Evolutionary conservation across 805 yeast species (phyloP).

Genomic region (Zygosaccharomyces rouxii): DNA sequence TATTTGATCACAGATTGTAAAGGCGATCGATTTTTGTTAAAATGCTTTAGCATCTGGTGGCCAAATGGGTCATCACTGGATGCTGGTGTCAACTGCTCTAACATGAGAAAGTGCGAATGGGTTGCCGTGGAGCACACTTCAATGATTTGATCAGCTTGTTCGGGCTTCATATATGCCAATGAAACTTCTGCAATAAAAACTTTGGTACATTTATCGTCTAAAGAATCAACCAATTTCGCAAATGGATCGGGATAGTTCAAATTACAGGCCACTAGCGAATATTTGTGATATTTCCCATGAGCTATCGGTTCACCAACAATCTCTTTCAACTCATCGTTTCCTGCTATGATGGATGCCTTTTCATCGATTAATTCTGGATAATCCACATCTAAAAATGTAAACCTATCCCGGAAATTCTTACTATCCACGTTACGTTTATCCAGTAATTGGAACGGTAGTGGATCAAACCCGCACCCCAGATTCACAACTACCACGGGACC

Average conservation of each 20-base stretch:
- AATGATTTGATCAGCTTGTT: slow-evolving; percentile 60
- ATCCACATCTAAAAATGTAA: slow-evolving; percentile 65
- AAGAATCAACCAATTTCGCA: slow-evolving; percentile 15
- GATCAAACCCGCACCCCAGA: slow-evolving; percentile 77
- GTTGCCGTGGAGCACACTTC: slow-evolving; percentile 41
- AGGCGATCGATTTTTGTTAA: slow-evolving; percentile 61
- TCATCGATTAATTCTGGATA: slow-evolving; percentile 62
- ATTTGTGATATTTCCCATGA: slow-evolving; percentile 23
- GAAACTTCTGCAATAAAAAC: slow-evolving; percentile 81
- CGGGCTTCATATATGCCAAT: slow-evolving; percentile 70
- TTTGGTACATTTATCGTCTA: slow-evolving; percentile 37
- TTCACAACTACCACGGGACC: slow-evolving; percentile 49
- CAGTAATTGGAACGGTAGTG: slow-evolving; percentile 51
- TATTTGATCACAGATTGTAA: slow-evolving; percentile 59
- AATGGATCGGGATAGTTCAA: slow-evolving; percentile 46
- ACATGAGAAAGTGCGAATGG: slow-evolving; percentile 54
- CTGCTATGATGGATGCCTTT: slow-evolving; percentile 50
- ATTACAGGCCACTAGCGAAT: slow-evolving; percentile 57
- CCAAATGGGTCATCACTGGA: slow-evolving; percentile 65
- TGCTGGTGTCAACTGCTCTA: slow-evolving; percentile 70
- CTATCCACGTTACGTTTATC: slow-evolving; percentile 34
- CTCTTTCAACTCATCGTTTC: slow-evolving; percentile 42
- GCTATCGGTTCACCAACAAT: slow-evolving; percentile 41
- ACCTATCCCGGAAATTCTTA: slow-evolving; percentile 26
- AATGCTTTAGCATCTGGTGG: slow-evolving; percentile 69